Evolutionary conservation across 352 stramenopile genomes (phyloP), one percentile per base, ranked within the genome.

Genomic region (Globisporangium nodosum): DNA sequence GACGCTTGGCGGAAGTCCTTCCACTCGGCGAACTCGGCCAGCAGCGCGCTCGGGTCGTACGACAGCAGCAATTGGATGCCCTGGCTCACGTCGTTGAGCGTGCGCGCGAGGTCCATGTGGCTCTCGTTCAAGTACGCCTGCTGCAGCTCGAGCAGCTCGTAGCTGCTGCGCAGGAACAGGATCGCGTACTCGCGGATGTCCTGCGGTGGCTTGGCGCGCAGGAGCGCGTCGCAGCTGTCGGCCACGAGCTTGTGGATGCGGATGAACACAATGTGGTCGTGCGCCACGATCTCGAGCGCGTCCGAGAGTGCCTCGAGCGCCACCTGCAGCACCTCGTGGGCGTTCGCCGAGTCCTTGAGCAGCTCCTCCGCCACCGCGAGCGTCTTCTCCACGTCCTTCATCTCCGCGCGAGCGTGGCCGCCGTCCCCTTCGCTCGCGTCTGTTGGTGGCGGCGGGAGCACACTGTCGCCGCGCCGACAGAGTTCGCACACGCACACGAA

Each of bases 61-160:
- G 86, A 94, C 9, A 98, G 69, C 58, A 98, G 69, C 35, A 97
- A 63, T 56, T 96, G 78, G 54, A 98, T 96, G 24, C 77, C 86
- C 51, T 97, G 88, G 27, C 89, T 94, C 55, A 98, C 80, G 53
- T 98, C 94, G 52, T 97, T 92, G 35, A 94, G 75, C 33, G 92
- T 97, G 49, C 86, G 73, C 40, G 87, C 94, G 16, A 98, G 69
- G 64, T 97, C 88, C 52, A 97, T 92, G 64, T 98, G 92, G 63
- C 96, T 86, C 20, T 73, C 58, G 64, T 95, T 92, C 37, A 96
- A 61, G 42, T 88, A 85, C 48, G 63, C 60, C 18, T 74, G 70
- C 70, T 98, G 91, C n/a, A 97, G 73, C 70, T 95, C 80, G 4
- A 97, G 73, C 54, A 98, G 70, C 60, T 92, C 77, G 56, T 87